Conservation (phyloP, 1,139 yeast species). For the Yamadazyma conglobata region DNA sequence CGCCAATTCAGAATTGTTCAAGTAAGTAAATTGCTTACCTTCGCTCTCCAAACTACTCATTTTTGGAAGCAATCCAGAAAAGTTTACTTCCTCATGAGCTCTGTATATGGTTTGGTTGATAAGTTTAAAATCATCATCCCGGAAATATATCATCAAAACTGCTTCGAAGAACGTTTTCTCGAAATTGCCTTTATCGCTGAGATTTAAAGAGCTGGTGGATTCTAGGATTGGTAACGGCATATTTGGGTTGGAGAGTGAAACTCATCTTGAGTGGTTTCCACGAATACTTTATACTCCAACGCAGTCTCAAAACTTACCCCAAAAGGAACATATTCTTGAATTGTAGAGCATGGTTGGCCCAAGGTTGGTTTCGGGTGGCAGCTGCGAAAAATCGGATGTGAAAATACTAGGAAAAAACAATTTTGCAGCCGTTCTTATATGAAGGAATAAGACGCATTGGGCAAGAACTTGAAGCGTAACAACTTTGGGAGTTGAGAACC, state of each 20-base stretch:
- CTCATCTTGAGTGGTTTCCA: too few relatives aligned
- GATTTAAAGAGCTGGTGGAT: constrained; percentile 12
- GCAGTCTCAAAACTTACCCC: too few relatives aligned
- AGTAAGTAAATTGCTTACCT: constrained; percentile 1
- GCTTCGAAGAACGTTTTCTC: constrained; percentile 30
- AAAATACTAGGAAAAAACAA: too few relatives aligned
- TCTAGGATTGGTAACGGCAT: constrained; percentile 10
- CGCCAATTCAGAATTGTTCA: constrained; percentile 10
- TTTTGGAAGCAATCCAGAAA: background rate
- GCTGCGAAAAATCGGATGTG: too few relatives aligned
- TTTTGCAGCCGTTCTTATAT: too few relatives aligned
- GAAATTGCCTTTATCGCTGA: constrained; percentile 3
- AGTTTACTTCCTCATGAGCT: constrained; percentile 4
- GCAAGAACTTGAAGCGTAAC: too few relatives aligned
- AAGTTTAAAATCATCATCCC: constrained; percentile 14
- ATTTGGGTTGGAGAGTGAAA: background rate
- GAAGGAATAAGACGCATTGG: too few relatives aligned
- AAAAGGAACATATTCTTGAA: too few relatives aligned
- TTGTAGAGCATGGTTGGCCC: too few relatives aligned
- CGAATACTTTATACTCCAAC: too few relatives aligned
- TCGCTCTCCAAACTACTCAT: background rate
- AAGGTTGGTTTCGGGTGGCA: too few relatives aligned
- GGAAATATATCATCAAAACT: constrained; percentile 29
- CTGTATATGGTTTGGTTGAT: constrained; percentile 8
- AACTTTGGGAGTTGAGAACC: too few relatives aligned